Evolutionary conservation across 1,284 basidiomycete species (phyloP).

Genomic region (Cutaneotrichosporon mucoides): DNA sequence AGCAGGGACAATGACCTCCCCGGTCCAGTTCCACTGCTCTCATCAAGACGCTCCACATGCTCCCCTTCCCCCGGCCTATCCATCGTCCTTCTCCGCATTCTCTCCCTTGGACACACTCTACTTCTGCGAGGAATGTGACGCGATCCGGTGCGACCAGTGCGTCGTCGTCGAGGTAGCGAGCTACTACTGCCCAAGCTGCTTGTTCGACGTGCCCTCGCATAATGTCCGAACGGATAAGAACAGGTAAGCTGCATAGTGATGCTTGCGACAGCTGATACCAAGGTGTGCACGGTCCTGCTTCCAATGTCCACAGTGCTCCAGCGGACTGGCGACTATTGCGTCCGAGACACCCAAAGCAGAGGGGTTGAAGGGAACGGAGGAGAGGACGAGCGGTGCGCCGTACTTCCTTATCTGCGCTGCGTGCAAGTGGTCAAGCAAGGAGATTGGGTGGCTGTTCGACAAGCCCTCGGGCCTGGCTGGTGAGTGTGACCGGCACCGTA

Average conservation of each 20-base stretch:
- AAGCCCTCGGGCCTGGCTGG: slow-evolving; percentile 91
- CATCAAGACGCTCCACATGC: slow-evolving; percentile 51
- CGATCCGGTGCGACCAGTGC: slow-evolving; percentile 86
- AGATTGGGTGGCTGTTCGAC: slow-evolving; percentile 86
- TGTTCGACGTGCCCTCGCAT: slow-evolving; percentile 97
- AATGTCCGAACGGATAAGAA: slow-evolving; percentile 95
- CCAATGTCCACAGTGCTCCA: slow-evolving; percentile 84
- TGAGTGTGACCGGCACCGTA: slow-evolving; percentile 46
- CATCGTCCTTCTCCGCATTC: slow-evolving; percentile 69
- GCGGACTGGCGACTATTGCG: slow-evolving; percentile 80
- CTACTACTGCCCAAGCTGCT: slow-evolving; percentile 96
- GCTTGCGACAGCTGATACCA: too few relatives aligned
- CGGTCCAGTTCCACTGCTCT: slow-evolving; percentile 45
- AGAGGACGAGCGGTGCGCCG: slow-evolving; percentile 62
- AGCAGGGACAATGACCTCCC: background rate
- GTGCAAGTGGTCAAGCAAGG: slow-evolving; percentile 91
- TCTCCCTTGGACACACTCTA: slow-evolving; percentile 80
- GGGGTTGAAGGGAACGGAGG: background rate
- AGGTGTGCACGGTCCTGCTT: slow-evolving; percentile 98
- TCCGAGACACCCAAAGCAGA: slow-evolving; percentile 55
- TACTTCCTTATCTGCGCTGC: slow-evolving; percentile 87
- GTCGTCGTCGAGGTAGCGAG: slow-evolving; percentile 88
- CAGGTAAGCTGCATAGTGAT: slow-evolving; percentile 54
- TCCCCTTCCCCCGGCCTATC: slow-evolving; percentile 60
- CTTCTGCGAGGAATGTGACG: slow-evolving; percentile 98